These are phyloP conservation scores for Candida fluviatilis DNA, from an alignment of 805 yeast species.

Conservation along the genomic window DNA sequence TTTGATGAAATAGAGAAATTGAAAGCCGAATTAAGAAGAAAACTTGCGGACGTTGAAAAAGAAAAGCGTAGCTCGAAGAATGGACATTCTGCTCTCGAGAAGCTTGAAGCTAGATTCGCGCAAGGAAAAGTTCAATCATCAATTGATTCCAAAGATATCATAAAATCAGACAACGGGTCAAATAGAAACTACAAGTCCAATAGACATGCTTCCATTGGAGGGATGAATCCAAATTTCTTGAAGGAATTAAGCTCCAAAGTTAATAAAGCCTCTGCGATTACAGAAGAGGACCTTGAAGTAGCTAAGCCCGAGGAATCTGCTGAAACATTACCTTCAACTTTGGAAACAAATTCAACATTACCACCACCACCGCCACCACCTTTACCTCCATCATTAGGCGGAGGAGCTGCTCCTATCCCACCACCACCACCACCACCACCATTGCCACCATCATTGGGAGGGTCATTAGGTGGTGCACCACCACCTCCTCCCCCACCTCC, in stretches of 20 bases:
- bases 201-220: conserved; percentile 31
- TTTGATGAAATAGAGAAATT: conserved; percentile 39
- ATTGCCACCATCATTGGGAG: conserved; percentile 7
- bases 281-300: no score
- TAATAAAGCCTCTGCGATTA: conserved; percentile 36
- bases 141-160: conserved; percentile 6
- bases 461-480: conserved; percentile 10
- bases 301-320: no score
- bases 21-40: conserved; percentile 36
- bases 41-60: conserved; percentile 24
- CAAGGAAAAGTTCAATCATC: conserved; percentile 38
- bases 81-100: conserved; percentile 18
- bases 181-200: conserved; percentile 21
- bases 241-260: conserved; percentile 52
- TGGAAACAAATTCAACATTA: background rate
- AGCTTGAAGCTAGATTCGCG: conserved; percentile 42
- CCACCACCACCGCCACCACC: conserved; percentile 12
- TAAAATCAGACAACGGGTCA: conserved; percentile 11
- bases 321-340: conserved; percentile 3
- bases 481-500: conserved; percentile 25
- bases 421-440: conserved; percentile 22
- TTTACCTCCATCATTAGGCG: conserved; percentile 12
- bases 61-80: conserved; percentile 9
- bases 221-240: conserved; percentile 47
- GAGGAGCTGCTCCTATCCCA: conserved; percentile 18